Evolutionary conservation across 2,329 filamentous ascomycete genomes (phyloP).

Genomic region (Talaromyces sp.): DNA sequence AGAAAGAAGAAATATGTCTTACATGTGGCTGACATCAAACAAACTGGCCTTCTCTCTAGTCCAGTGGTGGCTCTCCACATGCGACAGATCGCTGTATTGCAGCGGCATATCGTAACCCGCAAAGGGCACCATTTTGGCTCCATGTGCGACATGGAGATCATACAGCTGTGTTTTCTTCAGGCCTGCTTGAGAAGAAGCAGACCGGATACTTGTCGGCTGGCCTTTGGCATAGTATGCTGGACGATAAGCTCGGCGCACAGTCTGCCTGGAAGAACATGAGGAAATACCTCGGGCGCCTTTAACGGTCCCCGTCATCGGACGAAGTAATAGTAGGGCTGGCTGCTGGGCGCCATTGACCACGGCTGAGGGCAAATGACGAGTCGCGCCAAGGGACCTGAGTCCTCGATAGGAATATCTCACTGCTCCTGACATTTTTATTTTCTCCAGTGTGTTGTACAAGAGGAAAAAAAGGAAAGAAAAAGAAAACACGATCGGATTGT

Average conservation of each 20-base stretch:
- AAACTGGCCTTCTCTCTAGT: slow-evolving; percentile 82
- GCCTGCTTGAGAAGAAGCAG: slow-evolving; percentile 21
- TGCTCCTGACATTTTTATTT: slow-evolving; percentile 4
- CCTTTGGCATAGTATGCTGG: not conserved
- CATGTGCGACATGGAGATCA: slow-evolving; percentile 68
- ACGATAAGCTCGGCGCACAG: not conserved
- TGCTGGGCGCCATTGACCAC: slow-evolving; percentile 1
- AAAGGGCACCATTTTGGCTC: slow-evolving; percentile 95
- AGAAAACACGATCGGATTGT: slow-evolving; percentile 1
- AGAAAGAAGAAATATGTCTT: slow-evolving; percentile 28
- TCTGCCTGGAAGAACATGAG: not conserved
- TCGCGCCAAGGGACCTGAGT: slow-evolving; percentile 2
- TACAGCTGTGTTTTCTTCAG: slow-evolving; percentile 62
- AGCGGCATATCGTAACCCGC: slow-evolving; percentile 90
- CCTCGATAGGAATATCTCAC: slow-evolving; percentile 5
- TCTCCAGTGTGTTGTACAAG: not conserved
- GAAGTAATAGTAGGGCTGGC: not conserved
- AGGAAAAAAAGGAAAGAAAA: not conserved
- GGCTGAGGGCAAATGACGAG: slow-evolving; percentile 8
- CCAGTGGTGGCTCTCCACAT: slow-evolving; percentile 82
- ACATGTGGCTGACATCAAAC: slow-evolving; percentile 97
- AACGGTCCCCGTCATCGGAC: not conserved
- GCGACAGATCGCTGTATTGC: slow-evolving; percentile 71
- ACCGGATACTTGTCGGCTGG: slow-evolving; percentile 17
- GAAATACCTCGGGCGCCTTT: slow-evolving; percentile 8